phyloP scores from a whole-genome alignment of 306 rosid genomes.

The Cicer yamashitae region DNA sequence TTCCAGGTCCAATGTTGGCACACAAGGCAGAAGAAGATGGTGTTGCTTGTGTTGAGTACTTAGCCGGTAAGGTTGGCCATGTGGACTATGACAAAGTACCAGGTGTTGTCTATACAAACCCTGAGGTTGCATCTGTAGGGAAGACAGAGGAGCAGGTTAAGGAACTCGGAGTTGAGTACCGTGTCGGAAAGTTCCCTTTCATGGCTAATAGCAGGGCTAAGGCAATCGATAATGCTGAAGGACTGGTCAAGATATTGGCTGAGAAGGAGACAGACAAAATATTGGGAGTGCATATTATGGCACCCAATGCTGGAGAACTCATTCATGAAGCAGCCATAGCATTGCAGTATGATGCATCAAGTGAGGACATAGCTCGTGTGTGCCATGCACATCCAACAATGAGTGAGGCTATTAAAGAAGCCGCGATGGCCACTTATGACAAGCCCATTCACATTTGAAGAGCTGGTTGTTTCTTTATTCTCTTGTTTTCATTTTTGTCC shows the following conservation, averaged over 20 bases:
- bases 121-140: conserved; percentile 96
- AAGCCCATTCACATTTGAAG: conserved; percentile 93
- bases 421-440: conserved; percentile 99
- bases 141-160: conserved; percentile 99
- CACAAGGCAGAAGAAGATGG: conserved; percentile 99
- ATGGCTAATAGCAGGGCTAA: conserved; percentile 98
- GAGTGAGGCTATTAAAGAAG: conserved; percentile 99
- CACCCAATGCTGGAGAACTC: conserved; percentile 97
- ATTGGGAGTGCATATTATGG: conserved; percentile 97
- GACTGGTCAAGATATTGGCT: conserved; percentile 88
- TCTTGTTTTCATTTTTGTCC: conserved; percentile 55
- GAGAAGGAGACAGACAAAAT: conserved; percentile 96
- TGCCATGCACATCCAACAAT: conserved; percentile 99
- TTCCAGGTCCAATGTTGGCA: conserved; percentile 99
- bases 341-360: conserved; percentile 85
- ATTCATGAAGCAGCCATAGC: conserved; percentile 95
- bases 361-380: conserved; percentile 97
- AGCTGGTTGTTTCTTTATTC: conserved; percentile 38
- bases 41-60: conserved; percentile 94
- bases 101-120: conserved; percentile 93
- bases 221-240: conserved; percentile 97
- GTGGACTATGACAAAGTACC: conserved; percentile 99
- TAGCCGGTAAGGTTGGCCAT: conserved; percentile 96
- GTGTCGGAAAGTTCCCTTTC: conserved; percentile 96
- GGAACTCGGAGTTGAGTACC: conserved; percentile 66